Evolutionary conservation across 2,329 filamentous ascomycete species (phyloP).

Genomic region (Alternaria arbusti): DNA sequence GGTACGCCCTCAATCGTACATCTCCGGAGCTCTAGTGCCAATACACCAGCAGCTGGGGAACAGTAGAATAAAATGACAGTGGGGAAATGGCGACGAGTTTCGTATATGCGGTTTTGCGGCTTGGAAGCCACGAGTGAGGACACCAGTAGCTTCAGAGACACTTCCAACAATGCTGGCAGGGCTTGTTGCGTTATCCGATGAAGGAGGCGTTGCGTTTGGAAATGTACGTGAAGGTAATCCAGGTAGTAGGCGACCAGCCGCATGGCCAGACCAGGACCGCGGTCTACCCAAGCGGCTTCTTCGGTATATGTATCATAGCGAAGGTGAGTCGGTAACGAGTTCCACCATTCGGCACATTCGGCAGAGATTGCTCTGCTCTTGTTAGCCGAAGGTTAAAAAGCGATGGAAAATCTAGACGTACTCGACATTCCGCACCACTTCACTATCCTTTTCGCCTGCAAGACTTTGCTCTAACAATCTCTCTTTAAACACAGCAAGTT

Average conservation of each 20-base stretch:
- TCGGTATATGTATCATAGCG: conserved; percentile 45
- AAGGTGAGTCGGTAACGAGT: conserved; percentile 36
- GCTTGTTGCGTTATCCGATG: conserved; percentile 41
- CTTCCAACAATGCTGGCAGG: conserved; percentile 38
- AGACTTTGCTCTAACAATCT: conserved; percentile 41
- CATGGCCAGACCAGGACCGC: conserved; percentile 31
- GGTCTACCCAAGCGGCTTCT: conserved; percentile 36
- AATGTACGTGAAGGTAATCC: conserved; percentile 43
- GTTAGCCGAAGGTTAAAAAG: conserved; percentile 3
- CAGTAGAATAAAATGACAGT: conserved; percentile 46
- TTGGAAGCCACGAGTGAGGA: conserved; percentile 42
- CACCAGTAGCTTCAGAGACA: conserved; percentile 42
- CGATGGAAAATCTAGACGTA: conserved; percentile 13
- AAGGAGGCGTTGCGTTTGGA: conserved; percentile 43
- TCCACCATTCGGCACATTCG: conserved; percentile 38
- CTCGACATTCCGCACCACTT: conserved; percentile 40
- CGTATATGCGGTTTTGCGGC: conserved; percentile 38
- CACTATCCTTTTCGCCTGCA: conserved; percentile 37
- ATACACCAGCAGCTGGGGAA: conserved; percentile 43
- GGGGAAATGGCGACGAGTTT: conserved; percentile 40
- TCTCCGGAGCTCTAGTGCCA: conserved; percentile 42
- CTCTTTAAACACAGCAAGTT: conserved; percentile 39
- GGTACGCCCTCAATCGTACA: conserved; percentile 43
- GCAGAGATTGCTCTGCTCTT: conserved; percentile 33
- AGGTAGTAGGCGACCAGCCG: conserved; percentile 42